Conservation (phyloP, 352 stramenopile genomes). For the Phytophthora cactorum region DNA sequence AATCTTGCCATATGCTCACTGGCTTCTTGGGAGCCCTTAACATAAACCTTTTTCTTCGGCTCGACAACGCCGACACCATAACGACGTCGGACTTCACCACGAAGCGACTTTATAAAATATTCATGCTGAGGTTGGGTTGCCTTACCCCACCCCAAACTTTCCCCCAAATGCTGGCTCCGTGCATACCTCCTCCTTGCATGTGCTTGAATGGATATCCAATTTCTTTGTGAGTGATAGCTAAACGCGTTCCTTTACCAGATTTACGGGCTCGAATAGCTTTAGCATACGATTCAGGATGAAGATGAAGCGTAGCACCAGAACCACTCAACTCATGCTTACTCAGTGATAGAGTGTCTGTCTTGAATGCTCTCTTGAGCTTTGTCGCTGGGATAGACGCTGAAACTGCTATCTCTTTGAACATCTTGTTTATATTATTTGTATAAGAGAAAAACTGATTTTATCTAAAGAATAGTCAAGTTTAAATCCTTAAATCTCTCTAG, state of each 20-base stretch:
- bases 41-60: neutral
- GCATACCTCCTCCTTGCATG: neutral
- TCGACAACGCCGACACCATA: constrained; percentile 18
- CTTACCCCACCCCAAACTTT: neutral
- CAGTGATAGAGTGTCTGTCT: constrained; percentile 4
- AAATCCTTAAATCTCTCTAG: neutral
- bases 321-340: constrained; percentile 2
- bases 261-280: neutral
- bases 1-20: neutral
- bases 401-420: constrained; percentile 3
- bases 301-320: neutral
- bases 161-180: too few species aligned
- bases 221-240: too few species aligned
- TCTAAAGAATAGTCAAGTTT: constrained; percentile 7
- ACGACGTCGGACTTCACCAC: neutral
- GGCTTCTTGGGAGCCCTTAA: neutral
- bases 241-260: neutral
- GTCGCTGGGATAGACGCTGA: neutral
- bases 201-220: too few species aligned
- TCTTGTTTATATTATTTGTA: neutral
- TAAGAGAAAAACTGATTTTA: constrained; percentile 6
- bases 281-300: constrained; percentile 4
- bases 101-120: constrained; percentile 5
- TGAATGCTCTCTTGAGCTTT: constrained; percentile 8
- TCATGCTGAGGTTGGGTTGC: constrained; percentile 18